Evolutionary conservation across 2,329 filamentous ascomycete species (phyloP).

Genomic region (Aspergillus ruber): DNA sequence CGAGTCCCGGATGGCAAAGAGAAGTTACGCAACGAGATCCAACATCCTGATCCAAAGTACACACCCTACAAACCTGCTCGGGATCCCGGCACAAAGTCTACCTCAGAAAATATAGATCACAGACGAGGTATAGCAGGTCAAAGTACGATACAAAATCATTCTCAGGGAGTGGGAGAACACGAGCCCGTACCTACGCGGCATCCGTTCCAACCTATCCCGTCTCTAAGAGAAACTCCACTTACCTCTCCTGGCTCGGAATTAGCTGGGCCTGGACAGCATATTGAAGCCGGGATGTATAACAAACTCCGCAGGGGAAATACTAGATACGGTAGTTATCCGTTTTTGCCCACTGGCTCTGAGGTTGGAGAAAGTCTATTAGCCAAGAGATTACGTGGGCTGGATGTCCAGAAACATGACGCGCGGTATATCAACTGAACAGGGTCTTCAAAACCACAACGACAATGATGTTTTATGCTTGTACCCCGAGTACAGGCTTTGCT

Average conservation of each 20-base stretch:
- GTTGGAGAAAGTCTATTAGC: conserved; percentile 63
- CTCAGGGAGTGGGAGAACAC: conserved; percentile 2
- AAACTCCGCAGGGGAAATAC: conserved; percentile 63
- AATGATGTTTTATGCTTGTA: too few species aligned
- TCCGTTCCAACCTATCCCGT: conserved; percentile 14
- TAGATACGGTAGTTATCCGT: conserved; percentile 56
- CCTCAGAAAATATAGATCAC: conserved; percentile 55
- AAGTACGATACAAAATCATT: conserved; percentile 6
- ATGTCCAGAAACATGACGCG: conserved; percentile 34
- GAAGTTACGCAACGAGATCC: conserved; percentile 81
- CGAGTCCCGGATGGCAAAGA: conserved; percentile 93
- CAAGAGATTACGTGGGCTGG: conserved; percentile 59
- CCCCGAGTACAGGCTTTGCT: too few species aligned
- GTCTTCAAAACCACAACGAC: too few species aligned
- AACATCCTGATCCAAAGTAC: conserved; percentile 80
- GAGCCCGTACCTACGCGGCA: conserved; percentile 4
- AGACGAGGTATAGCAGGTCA: conserved; percentile 50
- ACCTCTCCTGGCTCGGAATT: too few species aligned
- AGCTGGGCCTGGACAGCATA: neutral
- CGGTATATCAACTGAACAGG: neutral
- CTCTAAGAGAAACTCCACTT: conserved; percentile 8
- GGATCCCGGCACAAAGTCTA: conserved; percentile 47
- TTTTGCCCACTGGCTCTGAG: conserved; percentile 37
- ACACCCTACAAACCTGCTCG: conserved; percentile 68
- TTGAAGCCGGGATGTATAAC: conserved; percentile 47